Base-by-base conservation (phyloP, 768 basidiomycete species). In the Macrolepiota dolichaula region DNA sequence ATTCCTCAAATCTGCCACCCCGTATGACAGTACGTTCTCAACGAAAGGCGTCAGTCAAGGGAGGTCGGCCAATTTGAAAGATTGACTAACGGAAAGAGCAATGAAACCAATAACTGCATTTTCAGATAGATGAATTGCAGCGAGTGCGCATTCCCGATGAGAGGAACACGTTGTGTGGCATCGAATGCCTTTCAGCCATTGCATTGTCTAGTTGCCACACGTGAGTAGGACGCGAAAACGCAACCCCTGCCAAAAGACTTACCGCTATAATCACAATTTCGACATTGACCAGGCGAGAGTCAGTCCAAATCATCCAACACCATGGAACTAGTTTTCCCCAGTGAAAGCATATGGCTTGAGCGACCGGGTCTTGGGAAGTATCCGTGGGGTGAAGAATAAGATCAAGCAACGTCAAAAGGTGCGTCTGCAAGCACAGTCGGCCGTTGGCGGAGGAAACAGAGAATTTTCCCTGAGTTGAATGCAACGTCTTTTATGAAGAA, bases 251-350 rank as follows among this genome's bases (percentile, higher is more conserved):
- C 15, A 2, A 56, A 36, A 27, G 32, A 56, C 80, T 66, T 65
- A 88, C 89, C 62, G 87, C 65, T 51, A 69, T 68, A 4, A 76
- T 70, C 50, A 88, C 74, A 29, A 72, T 73, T 56, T 87, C 86
- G 1, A 79, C 73, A 37, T 84, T 71, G 27, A 79, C 75, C 40
- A 74, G 68, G 22, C 83, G 78, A 61, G 75, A 73, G 65, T 89
- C 88, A 51, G 73, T 69, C 86, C 88, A 91, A 6, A 79, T 70
- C 11, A 68, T 71, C 89, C 91, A 92, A 57, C 76, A 77, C 89
- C 89, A 91, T 1, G 81, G 78, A 2, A 88, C 69, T 11, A 80
- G 72, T 11, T 76, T 64, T 32, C 84, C 82, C 84, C 85, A 90
- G 62, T 73, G 73, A n/a, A 88, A 57, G n/a, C 91, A 68, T 22